Percentiles rank a stretch among this genome's conserved stretches.
These are phyloP conservation scores for Vinca minor DNA, from an alignment of 257 asterid genomes.

Conservation along the genomic window DNA sequence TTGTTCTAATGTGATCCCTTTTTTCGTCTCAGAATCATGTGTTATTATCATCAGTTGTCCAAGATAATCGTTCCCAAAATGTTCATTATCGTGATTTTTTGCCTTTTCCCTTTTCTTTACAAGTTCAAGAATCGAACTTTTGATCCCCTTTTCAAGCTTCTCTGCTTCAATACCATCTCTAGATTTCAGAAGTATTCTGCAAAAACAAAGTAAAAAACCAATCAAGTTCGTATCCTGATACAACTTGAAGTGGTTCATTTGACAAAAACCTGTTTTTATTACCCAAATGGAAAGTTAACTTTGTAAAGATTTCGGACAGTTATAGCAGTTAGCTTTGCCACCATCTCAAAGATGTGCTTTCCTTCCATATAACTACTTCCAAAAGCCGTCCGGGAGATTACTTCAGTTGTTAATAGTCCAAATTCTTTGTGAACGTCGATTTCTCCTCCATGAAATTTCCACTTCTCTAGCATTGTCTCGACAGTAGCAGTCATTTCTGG, in stretches of 20 bases:
- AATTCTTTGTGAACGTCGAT: slow-evolving; percentile 34
- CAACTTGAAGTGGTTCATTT: not conserved
- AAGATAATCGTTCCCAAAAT: slow-evolving; percentile 38
- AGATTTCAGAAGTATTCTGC: slow-evolving; percentile 28
- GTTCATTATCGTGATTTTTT: slow-evolving; percentile 9
- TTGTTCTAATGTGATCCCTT: slow-evolving; percentile 27
- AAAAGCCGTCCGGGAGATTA: slow-evolving; percentile 52
- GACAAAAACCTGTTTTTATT: too few relatives aligned
- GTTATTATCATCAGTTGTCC: slow-evolving; percentile 41
- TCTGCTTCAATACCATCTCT: slow-evolving; percentile 54
- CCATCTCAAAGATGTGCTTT: slow-evolving; percentile 34
- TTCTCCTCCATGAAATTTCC: slow-evolving; percentile 32
- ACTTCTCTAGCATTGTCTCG: slow-evolving; percentile 36
- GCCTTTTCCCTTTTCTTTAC: slow-evolving; percentile 30
- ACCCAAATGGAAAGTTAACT: slow-evolving; percentile 1
- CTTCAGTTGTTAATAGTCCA: slow-evolving; percentile 40
- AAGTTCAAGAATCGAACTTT: slow-evolving; percentile 37
- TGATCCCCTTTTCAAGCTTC: slow-evolving; percentile 37
- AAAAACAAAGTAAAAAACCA: too few relatives aligned
- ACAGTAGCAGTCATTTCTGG: slow-evolving; percentile 44
- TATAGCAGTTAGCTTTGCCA: slow-evolving; percentile 20
- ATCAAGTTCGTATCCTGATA: not conserved
- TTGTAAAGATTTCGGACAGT: slow-evolving; percentile 4
- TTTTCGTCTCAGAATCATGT: slow-evolving; percentile 20
- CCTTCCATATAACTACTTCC: slow-evolving; percentile 62